Conservation (phyloP, 257 asterid species). For the Buddleja alternifolia region DNA sequence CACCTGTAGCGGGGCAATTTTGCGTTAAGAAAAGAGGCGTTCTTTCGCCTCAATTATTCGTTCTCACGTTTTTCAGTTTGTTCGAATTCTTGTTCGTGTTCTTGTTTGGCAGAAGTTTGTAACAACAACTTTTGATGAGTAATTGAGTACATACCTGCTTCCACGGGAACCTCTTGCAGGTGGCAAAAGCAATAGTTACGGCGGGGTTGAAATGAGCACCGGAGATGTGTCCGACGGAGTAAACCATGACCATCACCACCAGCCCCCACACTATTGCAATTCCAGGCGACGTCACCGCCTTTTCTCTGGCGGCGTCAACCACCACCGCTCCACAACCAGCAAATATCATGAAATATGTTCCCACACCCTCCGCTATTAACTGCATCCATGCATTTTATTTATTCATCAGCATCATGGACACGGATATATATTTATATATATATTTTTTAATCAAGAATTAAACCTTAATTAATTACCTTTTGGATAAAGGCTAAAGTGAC, state of each 20-base stretch:
- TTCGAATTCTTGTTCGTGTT: no score
- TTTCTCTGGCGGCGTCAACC: constrained; percentile 63
- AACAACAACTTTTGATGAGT: no score
- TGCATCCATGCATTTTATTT: no score
- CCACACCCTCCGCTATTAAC: constrained; percentile 80
- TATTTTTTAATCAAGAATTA: background rate
- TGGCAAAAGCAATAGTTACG: constrained; percentile 82
- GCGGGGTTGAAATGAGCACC: no score
- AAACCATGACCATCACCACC: constrained; percentile 87
- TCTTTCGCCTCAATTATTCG: no score
- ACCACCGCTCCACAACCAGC: constrained; percentile 75
- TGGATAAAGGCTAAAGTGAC: constrained; percentile 67
- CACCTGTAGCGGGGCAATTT: no score
- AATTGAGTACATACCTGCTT: no score
- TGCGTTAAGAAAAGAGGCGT: no score
- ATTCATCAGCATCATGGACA: no score
- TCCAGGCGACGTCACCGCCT: constrained; percentile 68
- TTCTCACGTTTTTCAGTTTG: no score
- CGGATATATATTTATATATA: background rate
- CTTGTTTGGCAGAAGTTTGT: no score
- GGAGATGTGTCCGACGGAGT: constrained; percentile 85
- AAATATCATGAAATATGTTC: constrained; percentile 78
- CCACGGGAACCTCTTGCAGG: constrained; percentile 81
- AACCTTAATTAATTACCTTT: no score
- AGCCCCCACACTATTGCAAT: constrained; percentile 80